These are phyloP conservation scores for Knufia fluminis DNA, from an alignment of 2,329 filamentous ascomycete species.

Conservation along the genomic window DNA sequence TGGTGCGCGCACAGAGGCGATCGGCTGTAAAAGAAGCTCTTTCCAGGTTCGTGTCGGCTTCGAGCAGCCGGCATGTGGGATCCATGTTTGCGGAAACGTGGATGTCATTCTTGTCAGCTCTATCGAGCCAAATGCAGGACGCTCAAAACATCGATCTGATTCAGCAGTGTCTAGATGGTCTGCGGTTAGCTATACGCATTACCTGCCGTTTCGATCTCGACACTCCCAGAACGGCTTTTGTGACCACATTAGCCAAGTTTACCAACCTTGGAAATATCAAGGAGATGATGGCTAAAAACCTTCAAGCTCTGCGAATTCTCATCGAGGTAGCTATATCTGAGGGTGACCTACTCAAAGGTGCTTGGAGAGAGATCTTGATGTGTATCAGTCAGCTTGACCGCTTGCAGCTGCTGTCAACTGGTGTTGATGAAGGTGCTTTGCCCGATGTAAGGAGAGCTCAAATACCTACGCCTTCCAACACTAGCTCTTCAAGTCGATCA, in stretches of 20 bases:
- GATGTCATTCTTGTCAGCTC: slow-evolving; percentile 96
- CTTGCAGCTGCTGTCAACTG: slow-evolving; percentile 87
- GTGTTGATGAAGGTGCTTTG: slow-evolving; percentile 83
- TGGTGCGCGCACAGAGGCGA: slow-evolving; percentile 80
- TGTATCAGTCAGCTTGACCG: slow-evolving; percentile 94
- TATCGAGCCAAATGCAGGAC: slow-evolving; percentile 89
- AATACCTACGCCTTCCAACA: slow-evolving; percentile 51
- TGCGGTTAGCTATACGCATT: slow-evolving; percentile 87
- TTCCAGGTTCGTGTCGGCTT: slow-evolving; percentile 78
- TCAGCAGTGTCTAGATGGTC: slow-evolving; percentile 84
- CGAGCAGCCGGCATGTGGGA: slow-evolving; percentile 87
- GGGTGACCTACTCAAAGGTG: slow-evolving; percentile 77
- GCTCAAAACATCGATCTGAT: slow-evolving; percentile 88
- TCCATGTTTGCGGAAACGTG: slow-evolving; percentile 98
- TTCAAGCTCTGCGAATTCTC: slow-evolving; percentile 85
- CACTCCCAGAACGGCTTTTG: slow-evolving; percentile 89
- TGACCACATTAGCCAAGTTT: slow-evolving; percentile 82
- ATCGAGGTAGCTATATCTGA: slow-evolving; percentile 89
- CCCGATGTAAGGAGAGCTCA: slow-evolving; percentile 84
- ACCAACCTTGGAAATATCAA: slow-evolving; percentile 93
- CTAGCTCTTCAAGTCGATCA: slow-evolving; percentile 42
- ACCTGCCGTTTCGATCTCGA: slow-evolving; percentile 88
- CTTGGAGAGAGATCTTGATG: slow-evolving; percentile 91
- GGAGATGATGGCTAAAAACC: slow-evolving; percentile 91
- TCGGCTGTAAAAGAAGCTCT: slow-evolving; percentile 61